Conservation (phyloP, 2,329 filamentous ascomycete species). For the Exophiala sp. region DNA sequence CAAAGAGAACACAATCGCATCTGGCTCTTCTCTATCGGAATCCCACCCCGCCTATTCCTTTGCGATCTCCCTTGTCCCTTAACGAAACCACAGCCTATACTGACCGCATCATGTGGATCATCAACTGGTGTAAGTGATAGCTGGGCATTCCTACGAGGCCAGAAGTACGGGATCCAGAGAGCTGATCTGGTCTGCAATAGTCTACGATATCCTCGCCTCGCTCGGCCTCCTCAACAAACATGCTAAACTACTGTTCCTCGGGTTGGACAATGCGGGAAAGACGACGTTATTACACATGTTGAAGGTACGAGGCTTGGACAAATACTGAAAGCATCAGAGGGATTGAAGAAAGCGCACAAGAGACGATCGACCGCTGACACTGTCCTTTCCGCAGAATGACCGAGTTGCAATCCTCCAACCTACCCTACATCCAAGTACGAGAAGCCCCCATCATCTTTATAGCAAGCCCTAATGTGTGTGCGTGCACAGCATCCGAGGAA, state of each 20-base stretch:
- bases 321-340: neutral
- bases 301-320: conserved; percentile 60
- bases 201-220: conserved; percentile 85
- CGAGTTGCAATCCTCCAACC: conserved; percentile 87
- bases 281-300: conserved; percentile 92
- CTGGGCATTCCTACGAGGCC: neutral
- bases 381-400: conserved; percentile 64
- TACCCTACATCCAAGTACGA: conserved; percentile 84
- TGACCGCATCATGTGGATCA: conserved; percentile 69
- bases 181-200: conserved; percentile 41
- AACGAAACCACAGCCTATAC: neutral
- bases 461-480: neutral
- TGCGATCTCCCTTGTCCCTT: neutral
- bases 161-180: neutral
- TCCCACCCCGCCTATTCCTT: neutral
- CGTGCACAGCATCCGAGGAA: conserved; percentile 72
- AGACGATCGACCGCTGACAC: neutral
- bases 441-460: neutral
- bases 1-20: too few species aligned
- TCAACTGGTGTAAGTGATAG: conserved; percentile 81
- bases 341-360: neutral
- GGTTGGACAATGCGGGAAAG: conserved; percentile 92
- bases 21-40: too few species aligned
- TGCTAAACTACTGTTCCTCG: conserved; percentile 89
- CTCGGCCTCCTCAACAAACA: conserved; percentile 92